Evolutionary conservation across 2,329 filamentous ascomycete species (phyloP).

Genomic region (Colletotrichum agaves): DNA sequence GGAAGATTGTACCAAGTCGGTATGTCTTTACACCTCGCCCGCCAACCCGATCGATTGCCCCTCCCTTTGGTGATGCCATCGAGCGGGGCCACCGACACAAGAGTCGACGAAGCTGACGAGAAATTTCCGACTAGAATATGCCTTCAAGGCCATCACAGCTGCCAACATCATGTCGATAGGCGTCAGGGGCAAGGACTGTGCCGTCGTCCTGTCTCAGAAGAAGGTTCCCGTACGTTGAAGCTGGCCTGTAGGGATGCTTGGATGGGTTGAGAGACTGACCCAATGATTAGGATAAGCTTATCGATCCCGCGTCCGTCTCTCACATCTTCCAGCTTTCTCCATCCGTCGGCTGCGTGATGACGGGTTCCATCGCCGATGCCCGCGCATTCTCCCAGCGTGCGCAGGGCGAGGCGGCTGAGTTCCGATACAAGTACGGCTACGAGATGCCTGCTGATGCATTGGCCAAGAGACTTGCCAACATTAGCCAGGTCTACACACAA

Average conservation of each 20-base stretch:
- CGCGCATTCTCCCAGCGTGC: slow-evolving; percentile 92
- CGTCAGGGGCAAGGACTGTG: slow-evolving; percentile 95
- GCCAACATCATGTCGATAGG: slow-evolving; percentile 99
- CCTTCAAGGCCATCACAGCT: slow-evolving; percentile 99
- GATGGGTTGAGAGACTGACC: slow-evolving; percentile 47
- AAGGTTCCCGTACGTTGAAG: slow-evolving; percentile 88
- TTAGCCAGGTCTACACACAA: slow-evolving; percentile 99
- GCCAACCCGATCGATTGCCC: slow-evolving; percentile 23
- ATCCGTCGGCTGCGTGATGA: slow-evolving; percentile 98
- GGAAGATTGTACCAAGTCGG: slow-evolving; percentile 99
- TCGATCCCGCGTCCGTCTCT: slow-evolving; percentile 95
- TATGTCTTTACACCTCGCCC: slow-evolving; percentile 62
- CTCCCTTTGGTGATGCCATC: slow-evolving; percentile 35
- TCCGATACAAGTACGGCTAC: slow-evolving; percentile 98
- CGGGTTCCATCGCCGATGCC: slow-evolving; percentile 97
- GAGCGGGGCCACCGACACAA: slow-evolving; percentile 25
- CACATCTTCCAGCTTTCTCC: slow-evolving; percentile 98
- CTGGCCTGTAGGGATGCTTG: slow-evolving; percentile 28
- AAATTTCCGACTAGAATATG: slow-evolving; percentile 81
- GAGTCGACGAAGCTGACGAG: slow-evolving; percentile 40
- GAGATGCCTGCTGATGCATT: slow-evolving; percentile 99
- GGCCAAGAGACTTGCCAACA: slow-evolving; percentile 97
- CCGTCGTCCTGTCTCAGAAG: slow-evolving; percentile 98
- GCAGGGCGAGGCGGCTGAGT: slow-evolving; percentile 95
- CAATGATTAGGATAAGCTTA: slow-evolving; percentile 87